Evolutionary conservation across 306 rosid genomes (phyloP).

Genomic region (Citrullus colocynthis): DNA sequence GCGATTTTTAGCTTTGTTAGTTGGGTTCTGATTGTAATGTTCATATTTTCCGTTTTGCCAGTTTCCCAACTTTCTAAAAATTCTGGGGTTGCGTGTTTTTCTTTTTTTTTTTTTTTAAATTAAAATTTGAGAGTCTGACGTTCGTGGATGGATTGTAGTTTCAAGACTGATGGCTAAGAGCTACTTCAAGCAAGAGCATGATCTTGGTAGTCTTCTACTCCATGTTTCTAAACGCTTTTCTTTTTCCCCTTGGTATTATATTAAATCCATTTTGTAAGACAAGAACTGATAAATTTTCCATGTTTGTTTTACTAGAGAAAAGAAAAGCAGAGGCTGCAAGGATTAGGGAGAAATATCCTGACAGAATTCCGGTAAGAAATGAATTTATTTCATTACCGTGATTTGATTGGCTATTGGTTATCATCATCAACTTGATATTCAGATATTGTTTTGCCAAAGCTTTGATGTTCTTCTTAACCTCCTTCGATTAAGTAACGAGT

Average conservation of each 20-base stretch:
- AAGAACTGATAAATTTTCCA: background rate
- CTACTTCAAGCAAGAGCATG: constrained; percentile 95
- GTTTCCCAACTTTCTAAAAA: too few species aligned
- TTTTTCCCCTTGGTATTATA: background rate
- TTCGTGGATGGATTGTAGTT: constrained; percentile 26
- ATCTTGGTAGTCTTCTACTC: constrained; percentile 45
- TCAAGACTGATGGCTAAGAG: constrained; percentile 77
- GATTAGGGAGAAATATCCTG: constrained; percentile 85
- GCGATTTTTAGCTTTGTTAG: background rate
- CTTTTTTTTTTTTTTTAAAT: too few species aligned
- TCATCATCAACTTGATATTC: background rate
- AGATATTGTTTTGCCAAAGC: background rate
- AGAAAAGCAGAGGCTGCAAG: constrained; percentile 85
- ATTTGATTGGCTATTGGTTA: background rate
- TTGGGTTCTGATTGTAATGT: background rate
- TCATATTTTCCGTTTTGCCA: background rate
- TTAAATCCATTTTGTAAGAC: background rate
- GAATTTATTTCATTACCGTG: background rate
- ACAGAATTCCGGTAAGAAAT: constrained; percentile 76
- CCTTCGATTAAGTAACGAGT: background rate
- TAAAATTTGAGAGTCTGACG: constrained; percentile 3
- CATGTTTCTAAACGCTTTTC: background rate
- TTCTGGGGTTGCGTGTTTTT: background rate
- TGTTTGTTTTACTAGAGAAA: constrained; percentile 46
- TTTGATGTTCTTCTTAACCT: background rate